Evolutionary conservation across 345 rosid species (phyloP).

Genomic region (Carallia brachiata): DNA sequence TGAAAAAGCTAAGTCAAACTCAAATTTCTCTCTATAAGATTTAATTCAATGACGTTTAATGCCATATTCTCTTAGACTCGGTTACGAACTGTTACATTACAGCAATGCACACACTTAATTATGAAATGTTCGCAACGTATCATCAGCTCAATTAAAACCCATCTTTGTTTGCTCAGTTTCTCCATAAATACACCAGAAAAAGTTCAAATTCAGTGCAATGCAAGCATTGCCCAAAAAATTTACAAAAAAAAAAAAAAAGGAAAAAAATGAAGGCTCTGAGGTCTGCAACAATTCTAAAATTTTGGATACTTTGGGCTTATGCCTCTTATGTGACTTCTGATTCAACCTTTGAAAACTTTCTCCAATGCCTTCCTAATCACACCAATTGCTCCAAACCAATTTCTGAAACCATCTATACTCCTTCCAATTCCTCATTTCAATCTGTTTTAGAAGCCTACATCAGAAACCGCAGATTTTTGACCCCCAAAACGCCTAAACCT

Average conservation of each 20-base stretch:
- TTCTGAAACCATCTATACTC: neutral
- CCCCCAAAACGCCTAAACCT: neutral
- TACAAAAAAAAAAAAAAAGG: neutral
- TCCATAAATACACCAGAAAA: too few species aligned
- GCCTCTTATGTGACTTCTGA: neutral
- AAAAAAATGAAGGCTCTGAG: neutral
- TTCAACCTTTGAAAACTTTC: neutral
- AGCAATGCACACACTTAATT: too few species aligned
- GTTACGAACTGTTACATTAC: too few species aligned
- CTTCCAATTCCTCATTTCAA: neutral
- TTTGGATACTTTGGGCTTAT: neutral
- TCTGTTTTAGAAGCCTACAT: neutral
- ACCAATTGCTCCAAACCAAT: neutral
- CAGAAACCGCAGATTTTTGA: neutral
- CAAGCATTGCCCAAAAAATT: neutral
- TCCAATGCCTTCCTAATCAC: neutral
- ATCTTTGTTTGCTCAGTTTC: too few species aligned
- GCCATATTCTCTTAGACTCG: too few species aligned
- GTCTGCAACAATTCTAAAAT: neutral
- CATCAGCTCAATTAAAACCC: too few species aligned
- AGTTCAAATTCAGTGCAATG: too few species aligned
- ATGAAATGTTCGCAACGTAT: too few species aligned
- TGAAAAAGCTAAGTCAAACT: too few species aligned
- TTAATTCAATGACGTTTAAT: too few species aligned
- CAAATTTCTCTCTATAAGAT: too few species aligned